These are phyloP conservation scores for Dalechampia spathulata DNA, from an alignment of 441 rosid genomes.

Conservation along the genomic window DNA sequence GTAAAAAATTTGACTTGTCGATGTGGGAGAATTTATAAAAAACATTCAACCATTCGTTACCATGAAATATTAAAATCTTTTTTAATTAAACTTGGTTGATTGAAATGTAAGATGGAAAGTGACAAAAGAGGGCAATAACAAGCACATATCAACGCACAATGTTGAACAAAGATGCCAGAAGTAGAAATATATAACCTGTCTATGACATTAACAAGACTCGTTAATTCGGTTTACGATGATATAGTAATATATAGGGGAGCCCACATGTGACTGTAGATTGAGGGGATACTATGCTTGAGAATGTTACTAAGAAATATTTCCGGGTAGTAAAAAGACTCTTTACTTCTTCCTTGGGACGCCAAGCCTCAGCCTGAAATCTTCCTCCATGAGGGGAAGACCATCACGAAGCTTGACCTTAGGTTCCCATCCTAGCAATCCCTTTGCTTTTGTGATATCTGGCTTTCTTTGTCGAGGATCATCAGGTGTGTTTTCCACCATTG, in stretches of 20 bases:
- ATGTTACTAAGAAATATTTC: neutral
- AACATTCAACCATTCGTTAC: too few relatives aligned
- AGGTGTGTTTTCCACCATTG: constrained; percentile 81
- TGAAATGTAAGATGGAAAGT: too few relatives aligned
- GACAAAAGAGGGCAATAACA: too few relatives aligned
- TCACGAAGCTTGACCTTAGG: constrained; percentile 80
- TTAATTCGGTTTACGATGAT: too few relatives aligned
- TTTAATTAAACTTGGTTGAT: too few relatives aligned
- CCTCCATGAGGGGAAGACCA: constrained; percentile 94
- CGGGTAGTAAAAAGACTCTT: neutral
- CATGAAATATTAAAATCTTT: too few relatives aligned
- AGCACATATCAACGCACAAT: too few relatives aligned
- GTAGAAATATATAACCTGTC: neutral
- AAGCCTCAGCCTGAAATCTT: constrained; percentile 79
- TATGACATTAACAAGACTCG: neutral
- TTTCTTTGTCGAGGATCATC: constrained; percentile 96
- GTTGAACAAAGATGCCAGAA: neutral
- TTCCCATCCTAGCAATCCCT: constrained; percentile 83
- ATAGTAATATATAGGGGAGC: neutral
- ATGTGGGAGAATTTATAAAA: too few relatives aligned
- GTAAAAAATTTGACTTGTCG: too few relatives aligned
- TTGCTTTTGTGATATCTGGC: constrained; percentile 84
- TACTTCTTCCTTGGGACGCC: constrained; percentile 38
- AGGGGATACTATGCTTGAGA: neutral
- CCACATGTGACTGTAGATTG: too few relatives aligned